Conservation (phyloP, 805 yeast genomes). For the Limtongozyma cylindracea region DNA sequence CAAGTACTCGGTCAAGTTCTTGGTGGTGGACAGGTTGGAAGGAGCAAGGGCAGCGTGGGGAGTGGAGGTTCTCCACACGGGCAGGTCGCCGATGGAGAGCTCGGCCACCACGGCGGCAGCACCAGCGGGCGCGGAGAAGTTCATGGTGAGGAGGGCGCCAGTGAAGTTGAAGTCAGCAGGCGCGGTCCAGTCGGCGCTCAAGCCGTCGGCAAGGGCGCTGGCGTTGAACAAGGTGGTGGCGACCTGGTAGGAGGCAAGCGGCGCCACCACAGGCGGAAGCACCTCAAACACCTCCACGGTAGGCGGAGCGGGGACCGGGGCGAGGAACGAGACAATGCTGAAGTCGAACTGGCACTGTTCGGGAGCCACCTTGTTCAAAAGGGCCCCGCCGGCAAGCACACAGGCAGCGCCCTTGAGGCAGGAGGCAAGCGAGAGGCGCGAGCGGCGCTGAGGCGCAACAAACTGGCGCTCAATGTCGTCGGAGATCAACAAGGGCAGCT, state of each 20-base stretch:
- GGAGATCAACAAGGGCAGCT: no score
- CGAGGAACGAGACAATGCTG: no score
- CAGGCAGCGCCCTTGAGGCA: no score
- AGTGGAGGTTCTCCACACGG: slow-evolving; percentile 8
- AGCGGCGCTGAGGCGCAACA: no score
- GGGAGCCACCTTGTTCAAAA: no score
- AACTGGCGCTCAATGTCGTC: no score
- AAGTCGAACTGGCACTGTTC: no score
- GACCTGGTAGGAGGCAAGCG: slow-evolving; percentile 1
- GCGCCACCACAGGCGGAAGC: slow-evolving; percentile 1
- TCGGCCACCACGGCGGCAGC: slow-evolving; percentile 5
- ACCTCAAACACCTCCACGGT: slow-evolving; percentile 3
- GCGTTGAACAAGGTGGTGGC: neutral
- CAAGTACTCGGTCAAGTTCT: slow-evolving; percentile 6
- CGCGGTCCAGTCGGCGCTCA: slow-evolving; percentile 1
- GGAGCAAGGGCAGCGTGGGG: slow-evolving; percentile 3
- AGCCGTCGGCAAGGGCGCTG: slow-evolving; percentile 1
- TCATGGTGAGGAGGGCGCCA: slow-evolving; percentile 6
- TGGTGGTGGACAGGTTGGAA: slow-evolving; percentile 5
- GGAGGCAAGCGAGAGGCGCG: no score
- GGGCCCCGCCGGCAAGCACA: no score
- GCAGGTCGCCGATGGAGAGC: slow-evolving; percentile 4
- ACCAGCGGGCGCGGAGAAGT: slow-evolving; percentile 5
- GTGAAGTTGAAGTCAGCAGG: slow-evolving; percentile 5
- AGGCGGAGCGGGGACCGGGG: slow-evolving; percentile 1